Evolutionary conservation across 2,329 filamentous ascomycete species (phyloP).

Genomic region (Microsporum audouinii): DNA sequence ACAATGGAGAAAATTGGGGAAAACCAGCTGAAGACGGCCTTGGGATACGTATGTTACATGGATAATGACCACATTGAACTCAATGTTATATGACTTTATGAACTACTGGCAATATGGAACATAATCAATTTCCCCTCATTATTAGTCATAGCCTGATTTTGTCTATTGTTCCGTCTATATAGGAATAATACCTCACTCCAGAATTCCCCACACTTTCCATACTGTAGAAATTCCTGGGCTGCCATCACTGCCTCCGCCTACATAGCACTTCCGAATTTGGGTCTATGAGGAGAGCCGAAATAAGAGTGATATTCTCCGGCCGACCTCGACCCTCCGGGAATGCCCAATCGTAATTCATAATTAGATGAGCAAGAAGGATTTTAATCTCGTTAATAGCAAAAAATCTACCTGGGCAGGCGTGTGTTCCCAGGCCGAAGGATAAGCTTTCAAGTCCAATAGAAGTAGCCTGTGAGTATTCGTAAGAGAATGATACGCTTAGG

Average conservation of each 20-base stretch:
- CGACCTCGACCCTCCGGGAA: background rate
- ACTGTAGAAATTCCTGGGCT: background rate
- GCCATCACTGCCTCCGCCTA: background rate
- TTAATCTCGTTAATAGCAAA: conserved; percentile 27
- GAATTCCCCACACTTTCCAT: background rate
- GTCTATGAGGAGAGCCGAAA: background rate
- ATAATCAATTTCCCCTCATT: background rate
- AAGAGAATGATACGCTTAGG: background rate
- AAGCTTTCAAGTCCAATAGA: conserved; percentile 13
- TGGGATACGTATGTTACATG: background rate
- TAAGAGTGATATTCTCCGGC: background rate
- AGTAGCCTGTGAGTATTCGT: background rate
- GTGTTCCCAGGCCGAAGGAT: conserved; percentile 22
- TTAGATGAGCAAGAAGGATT: conserved; percentile 22
- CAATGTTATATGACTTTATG: background rate
- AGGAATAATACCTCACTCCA: background rate
- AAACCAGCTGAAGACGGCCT: background rate
- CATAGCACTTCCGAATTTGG: background rate
- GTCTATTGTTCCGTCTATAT: background rate
- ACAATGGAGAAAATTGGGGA: background rate
- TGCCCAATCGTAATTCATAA: conserved; percentile 26
- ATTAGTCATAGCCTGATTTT: background rate
- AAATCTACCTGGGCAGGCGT: conserved; percentile 27
- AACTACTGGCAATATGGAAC: background rate
- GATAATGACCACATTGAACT: background rate